A percentile compares a stretch with the other conserved stretches of the same genome.
These are phyloP conservation scores for Talaromyces ruber DNA, from an alignment of 495 filamentous ascomycete genomes.

Conservation along the genomic window DNA sequence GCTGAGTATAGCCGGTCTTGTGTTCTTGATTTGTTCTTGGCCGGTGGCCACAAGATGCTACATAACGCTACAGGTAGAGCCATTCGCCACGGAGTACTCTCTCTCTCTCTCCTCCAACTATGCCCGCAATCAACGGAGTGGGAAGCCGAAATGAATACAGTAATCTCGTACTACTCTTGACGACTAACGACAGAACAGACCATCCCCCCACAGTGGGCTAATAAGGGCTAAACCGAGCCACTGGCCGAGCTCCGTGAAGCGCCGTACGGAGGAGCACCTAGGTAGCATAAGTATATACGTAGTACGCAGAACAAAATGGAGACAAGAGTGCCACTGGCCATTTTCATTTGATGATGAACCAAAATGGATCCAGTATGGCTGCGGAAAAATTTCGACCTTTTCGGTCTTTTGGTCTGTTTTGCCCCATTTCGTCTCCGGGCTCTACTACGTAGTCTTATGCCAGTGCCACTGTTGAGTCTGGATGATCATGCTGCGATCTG, in stretches of 20 bases:
- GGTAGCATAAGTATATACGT: background rate
- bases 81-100: background rate
- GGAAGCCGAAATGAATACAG: background rate
- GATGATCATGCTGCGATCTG: background rate
- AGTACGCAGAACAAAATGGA: background rate
- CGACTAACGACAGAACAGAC: background rate
- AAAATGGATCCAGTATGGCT: background rate
- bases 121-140: background rate
- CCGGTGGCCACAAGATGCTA: background rate
- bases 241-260: background rate
- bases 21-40: background rate
- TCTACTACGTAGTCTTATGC: background rate
- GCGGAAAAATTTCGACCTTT: background rate
- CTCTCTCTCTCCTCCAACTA: background rate
- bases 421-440: background rate
- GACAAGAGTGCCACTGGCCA: background rate
- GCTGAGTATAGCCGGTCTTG: background rate
- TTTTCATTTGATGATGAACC: background rate
- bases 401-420: background rate
- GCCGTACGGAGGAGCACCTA: background rate
- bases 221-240: constrained; percentile 1
- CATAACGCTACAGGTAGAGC: background rate
- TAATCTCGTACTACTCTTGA: background rate
- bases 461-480: background rate
- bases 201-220: constrained; percentile 1